Evolutionary conservation across 352 stramenopile species (phyloP).

Genomic region (Aphanomyces stellatus): DNA sequence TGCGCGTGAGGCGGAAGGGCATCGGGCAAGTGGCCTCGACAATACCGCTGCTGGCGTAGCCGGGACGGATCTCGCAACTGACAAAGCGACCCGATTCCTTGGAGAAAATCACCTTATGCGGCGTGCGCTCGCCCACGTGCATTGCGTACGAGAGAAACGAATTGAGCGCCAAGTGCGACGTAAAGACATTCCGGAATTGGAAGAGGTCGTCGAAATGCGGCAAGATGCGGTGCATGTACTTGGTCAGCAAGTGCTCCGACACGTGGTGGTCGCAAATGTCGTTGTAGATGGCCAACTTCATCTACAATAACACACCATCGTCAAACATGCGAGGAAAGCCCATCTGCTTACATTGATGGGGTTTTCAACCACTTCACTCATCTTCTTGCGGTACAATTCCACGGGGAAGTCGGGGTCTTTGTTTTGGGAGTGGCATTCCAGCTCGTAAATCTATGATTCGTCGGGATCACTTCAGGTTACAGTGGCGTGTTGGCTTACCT

Average conservation of each 20-base stretch:
- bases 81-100: constrained; percentile 69
- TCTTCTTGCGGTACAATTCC: constrained; percentile 63
- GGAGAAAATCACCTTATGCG: constrained; percentile 78
- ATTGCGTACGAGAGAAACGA: constrained; percentile 81
- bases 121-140: constrained; percentile 77
- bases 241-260: constrained; percentile 73
- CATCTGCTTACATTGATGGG: background rate
- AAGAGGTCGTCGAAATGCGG: constrained; percentile 72
- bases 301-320: constrained; percentile 1
- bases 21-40: constrained; percentile 72
- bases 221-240: constrained; percentile 76
- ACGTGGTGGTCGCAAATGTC: constrained; percentile 77
- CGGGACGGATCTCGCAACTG: constrained; percentile 73
- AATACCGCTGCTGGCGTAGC: constrained; percentile 74
- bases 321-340: no score
- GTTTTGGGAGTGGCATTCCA: constrained; percentile 53
- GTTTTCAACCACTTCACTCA: constrained; percentile 42
- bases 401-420: constrained; percentile 72
- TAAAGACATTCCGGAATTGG: constrained; percentile 82
- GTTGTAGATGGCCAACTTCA: constrained; percentile 22
- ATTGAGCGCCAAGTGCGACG: constrained; percentile 74
- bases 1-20: constrained; percentile 85
- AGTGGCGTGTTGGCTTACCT: constrained; percentile 28
- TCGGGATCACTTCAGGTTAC: background rate
- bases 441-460: constrained; percentile 53